Base-by-base conservation (phyloP, 306 rosid genomes). In the Myrica gale region DNA sequence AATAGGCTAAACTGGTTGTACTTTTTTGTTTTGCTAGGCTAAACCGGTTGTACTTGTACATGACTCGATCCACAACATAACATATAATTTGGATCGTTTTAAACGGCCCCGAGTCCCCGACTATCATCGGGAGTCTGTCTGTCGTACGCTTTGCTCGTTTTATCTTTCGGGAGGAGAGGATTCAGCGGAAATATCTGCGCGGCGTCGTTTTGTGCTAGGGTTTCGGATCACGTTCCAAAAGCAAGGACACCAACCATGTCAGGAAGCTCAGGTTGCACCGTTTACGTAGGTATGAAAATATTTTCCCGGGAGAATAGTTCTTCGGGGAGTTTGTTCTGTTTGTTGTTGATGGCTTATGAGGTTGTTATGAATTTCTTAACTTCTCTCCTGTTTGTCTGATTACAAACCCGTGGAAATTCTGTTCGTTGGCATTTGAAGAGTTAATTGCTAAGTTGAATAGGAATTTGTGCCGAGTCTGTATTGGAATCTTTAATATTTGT, bases 201-300 rank as follows among this genome's bases (percentile, higher is more conserved):
- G 51, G 52, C 74, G 68, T 41, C 68, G 57, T 70, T 68, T 37
- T 26, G 66, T 69, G 37, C 52, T 65, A 32, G 85, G 86, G 79
- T 79, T 89, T 79, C 55, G 74, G 68, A 1, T 74, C 41, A n/a
- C 74, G 73, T 72, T 70, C 73, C 20, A n/a, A 73, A 73, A 73
- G 57, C 75, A 39, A 79, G 77, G 54, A 46, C 69, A 13, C 23
- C 58, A 55, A 66, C 12, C 20, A 86, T 87, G 96, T 88, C 91
- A 7, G 79, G 76, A 17, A 82, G 71, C 80, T n/a, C 92, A 2
- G 77, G 77, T 61, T 88, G 83, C 79, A 74, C 85, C 45, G 71
- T 90, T 56, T 88, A 87, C 61, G 74, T 88, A 32, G 91, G 96
- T 88, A 45, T 42, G 9, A 4, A 42, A 4, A 52, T 0, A 7